Evolutionary conservation across 805 yeast species (phyloP).

Genomic region (Blastobotrys americana): DNA sequence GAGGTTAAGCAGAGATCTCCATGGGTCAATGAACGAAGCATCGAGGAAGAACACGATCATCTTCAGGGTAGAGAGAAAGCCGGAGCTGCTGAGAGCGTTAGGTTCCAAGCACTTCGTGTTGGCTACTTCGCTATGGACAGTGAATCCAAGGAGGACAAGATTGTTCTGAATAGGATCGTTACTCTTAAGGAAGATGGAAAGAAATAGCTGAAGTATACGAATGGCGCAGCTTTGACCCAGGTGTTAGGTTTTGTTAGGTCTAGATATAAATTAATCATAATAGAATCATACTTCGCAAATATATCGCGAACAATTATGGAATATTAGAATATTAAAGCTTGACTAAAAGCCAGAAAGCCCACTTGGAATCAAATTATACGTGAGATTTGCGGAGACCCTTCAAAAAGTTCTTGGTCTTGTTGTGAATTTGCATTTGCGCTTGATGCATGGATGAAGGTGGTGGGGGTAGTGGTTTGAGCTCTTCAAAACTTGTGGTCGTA

Average conservation of each 20-base stretch:
- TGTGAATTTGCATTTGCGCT: not conserved
- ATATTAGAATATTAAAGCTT: no score
- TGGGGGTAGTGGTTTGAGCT: constrained; percentile 2
- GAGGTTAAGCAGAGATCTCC: constrained; percentile 68
- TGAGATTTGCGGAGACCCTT: constrained; percentile 2
- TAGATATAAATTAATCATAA: no score
- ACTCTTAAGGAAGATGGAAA: constrained; percentile 73
- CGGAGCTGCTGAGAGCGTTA: constrained; percentile 66
- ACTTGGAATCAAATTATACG: no score
- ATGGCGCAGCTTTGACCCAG: no score
- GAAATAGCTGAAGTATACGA: constrained; percentile 16
- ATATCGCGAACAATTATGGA: no score
- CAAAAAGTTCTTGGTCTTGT: constrained; percentile 1
- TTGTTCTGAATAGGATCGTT: constrained; percentile 85
- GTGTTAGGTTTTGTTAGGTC: no score
- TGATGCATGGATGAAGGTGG: constrained; percentile 3
- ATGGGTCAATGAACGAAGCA: constrained; percentile 48
- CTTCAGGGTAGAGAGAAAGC: constrained; percentile 58
- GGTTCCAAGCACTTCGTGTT: constrained; percentile 96
- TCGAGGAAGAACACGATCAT: constrained; percentile 47
- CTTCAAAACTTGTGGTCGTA: not conserved
- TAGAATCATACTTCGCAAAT: no score
- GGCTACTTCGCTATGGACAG: constrained; percentile 91
- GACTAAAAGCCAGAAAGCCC: no score
- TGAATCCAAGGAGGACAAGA: constrained; percentile 54